These are phyloP conservation scores for Diaporthe vexans DNA, from an alignment of 2,329 filamentous ascomycete genomes.

Conservation along the genomic window DNA sequence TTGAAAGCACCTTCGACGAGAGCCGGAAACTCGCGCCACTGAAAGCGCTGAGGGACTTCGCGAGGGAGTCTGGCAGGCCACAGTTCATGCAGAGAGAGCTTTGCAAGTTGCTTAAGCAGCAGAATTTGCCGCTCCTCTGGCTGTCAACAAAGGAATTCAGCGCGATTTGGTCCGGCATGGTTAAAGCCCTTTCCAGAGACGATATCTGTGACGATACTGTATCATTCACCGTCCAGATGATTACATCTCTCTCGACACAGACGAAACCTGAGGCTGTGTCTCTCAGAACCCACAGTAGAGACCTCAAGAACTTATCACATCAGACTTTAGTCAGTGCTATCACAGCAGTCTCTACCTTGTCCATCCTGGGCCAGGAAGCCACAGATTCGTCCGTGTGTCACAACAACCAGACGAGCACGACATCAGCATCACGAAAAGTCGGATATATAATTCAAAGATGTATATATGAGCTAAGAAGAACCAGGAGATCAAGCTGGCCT, in stretches of 20 bases:
- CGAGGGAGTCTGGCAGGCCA: constrained; percentile 48
- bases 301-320: constrained; percentile 46
- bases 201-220: constrained; percentile 51
- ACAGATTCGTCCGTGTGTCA: not conserved
- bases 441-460: constrained; percentile 48
- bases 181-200: constrained; percentile 53
- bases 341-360: constrained; percentile 56
- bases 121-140: constrained; percentile 58
- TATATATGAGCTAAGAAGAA: constrained; percentile 37
- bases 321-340: constrained; percentile 59
- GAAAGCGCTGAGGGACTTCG: constrained; percentile 52
- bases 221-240: constrained; percentile 52
- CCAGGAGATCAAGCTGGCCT: constrained; percentile 37
- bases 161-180: constrained; percentile 56
- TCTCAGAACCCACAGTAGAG: constrained; percentile 31
- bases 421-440: constrained; percentile 41
- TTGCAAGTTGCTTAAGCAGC: constrained; percentile 52
- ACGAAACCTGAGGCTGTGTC: constrained; percentile 2
- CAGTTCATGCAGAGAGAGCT: constrained; percentile 56
- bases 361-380: constrained; percentile 48
- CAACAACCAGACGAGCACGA: constrained; percentile 29
- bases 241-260: constrained; percentile 51
- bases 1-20: constrained; percentile 50
- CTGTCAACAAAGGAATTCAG: constrained; percentile 58
- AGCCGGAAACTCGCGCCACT: constrained; percentile 50